Conservation (phyloP, 2,329 filamentous ascomycete genomes). For the Thelonectria discophora region DNA sequence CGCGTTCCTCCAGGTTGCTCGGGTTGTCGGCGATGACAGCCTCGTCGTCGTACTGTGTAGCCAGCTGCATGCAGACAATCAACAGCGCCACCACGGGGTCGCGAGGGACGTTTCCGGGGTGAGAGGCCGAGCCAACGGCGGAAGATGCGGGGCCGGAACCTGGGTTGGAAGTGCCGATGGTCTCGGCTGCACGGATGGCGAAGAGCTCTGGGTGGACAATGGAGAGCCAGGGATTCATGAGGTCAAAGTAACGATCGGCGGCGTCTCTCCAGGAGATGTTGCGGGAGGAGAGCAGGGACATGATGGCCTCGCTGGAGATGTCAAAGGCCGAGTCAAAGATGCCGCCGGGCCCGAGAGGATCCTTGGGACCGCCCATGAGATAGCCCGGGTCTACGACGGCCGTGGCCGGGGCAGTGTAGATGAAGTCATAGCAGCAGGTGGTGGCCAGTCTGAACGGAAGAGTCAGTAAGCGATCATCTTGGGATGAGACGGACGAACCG, state of each 20-base stretch:
- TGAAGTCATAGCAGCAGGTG: slow-evolving; percentile 49
- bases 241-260: slow-evolving; percentile 51
- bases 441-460: slow-evolving; percentile 37
- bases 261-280: slow-evolving; percentile 50
- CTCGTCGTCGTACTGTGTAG: slow-evolving; percentile 51
- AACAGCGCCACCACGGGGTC: slow-evolving; percentile 50
- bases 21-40: slow-evolving; percentile 40
- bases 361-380: slow-evolving; percentile 38
- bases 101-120: slow-evolving; percentile 23
- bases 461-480: not conserved
- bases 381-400: slow-evolving; percentile 45
- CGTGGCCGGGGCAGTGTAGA: slow-evolving; percentile 48
- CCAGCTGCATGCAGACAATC: slow-evolving; percentile 55
- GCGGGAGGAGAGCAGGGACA: slow-evolving; percentile 49
- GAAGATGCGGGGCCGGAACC: slow-evolving; percentile 4
- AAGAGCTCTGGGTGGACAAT: slow-evolving; percentile 53
- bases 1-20: slow-evolving; percentile 43
- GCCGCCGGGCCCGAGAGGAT: slow-evolving; percentile 31
- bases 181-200: slow-evolving; percentile 40
- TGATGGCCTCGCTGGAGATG: slow-evolving; percentile 49
- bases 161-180: slow-evolving; percentile 2
- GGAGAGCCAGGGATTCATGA: slow-evolving; percentile 54
- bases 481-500: slow-evolving; percentile 37
- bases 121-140: not conserved
- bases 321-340: slow-evolving; percentile 47